Evolutionary conservation across 192 early-diverging fungal species (phyloP), one percentile per base, ranked within the genome.

Genomic region (Dissophora ornata): DNA sequence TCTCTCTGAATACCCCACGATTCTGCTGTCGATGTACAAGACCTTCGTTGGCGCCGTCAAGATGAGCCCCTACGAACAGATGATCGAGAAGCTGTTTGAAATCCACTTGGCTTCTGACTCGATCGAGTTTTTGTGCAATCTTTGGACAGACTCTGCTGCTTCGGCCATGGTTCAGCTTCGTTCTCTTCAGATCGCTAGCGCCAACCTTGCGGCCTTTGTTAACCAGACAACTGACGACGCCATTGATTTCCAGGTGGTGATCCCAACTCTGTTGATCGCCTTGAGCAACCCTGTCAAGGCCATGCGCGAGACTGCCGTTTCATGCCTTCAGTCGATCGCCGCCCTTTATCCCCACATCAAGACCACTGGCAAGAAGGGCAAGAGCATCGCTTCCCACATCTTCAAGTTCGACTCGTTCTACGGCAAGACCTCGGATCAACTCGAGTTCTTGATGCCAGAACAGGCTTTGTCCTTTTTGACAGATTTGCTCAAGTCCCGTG

Each of bases 261-360:
- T 90, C 0, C 95, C 96, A 9, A 73, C 86, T 0, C 62, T 98
- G 21, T 62, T 98, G 19, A 82, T 92, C 21, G 82, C 85, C 21
- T 80, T 98, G 25, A 69, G 62, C 12, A 84, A 91, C 70, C 61
- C 63, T 8, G 64, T 84, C 48, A 69, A 70, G 38, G 67, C 73
- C 13, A 83, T 95, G 38, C 93, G 96, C 32, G 73, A 81, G 4
- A 75, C 83, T 4, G 92, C 92, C 7, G 62, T 90, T 15, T 50
- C 65, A 1, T 93, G 93, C 62, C 53, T 96, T 19, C 62, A 86
- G 47, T 68, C 82, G 13, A 74, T 85, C 38, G 44, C 67, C 21
- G 45, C 36, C 2, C 61, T 80, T 38, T 85, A 87, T 41, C 54
- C 62, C 32, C 69, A 63, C 18, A 78, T 91, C 48, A 79, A 83